Conservation (phyloP, 23 red algal species). For the Cyanidium caldarium region DNA sequence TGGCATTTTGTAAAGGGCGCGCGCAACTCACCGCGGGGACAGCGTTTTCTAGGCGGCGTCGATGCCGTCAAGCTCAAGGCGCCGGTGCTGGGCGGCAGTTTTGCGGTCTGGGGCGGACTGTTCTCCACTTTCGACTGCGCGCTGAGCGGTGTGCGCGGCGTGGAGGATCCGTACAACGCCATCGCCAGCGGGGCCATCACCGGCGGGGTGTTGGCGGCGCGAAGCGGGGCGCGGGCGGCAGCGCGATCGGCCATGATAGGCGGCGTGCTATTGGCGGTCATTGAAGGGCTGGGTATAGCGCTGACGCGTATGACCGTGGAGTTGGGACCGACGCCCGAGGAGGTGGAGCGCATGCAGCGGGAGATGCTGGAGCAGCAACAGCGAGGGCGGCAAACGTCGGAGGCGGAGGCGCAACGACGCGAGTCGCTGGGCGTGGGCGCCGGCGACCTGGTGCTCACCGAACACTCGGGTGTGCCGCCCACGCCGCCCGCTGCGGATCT, state of each 20-base stretch:
- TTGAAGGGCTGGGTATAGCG: conserved; percentile 73
- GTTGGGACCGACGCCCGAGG: conserved; percentile 6
- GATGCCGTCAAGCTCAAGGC: conserved; percentile 84
- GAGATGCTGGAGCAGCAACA: conserved; percentile 23
- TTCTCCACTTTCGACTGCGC: conserved; percentile 99
- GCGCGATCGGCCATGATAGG: conserved; percentile 54
- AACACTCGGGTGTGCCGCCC: neutral
- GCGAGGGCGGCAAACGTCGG: neutral
- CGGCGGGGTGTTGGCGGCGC: conserved; percentile 65
- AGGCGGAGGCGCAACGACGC: neutral
- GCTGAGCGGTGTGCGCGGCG: conserved; percentile 52
- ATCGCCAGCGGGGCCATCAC: conserved; percentile 81
- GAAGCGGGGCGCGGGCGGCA: conserved; percentile 43
- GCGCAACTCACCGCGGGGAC: conserved; percentile 74
- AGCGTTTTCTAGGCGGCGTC: conserved; percentile 61
- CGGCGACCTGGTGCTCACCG: neutral
- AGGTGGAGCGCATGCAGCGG: conserved; percentile 14
- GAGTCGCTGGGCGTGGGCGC: conserved; percentile 1
- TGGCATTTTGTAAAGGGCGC: conserved; percentile 92
- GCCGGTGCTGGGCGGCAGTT: conserved; percentile 72
- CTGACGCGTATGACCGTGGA: conserved; percentile 22
- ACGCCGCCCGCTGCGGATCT: too few relatives aligned
- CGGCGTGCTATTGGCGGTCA: conserved; percentile 75
- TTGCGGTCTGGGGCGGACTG: conserved; percentile 98
- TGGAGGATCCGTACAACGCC: conserved; percentile 90